phyloP scores from a whole-genome alignment of 1,139 yeast genomes.

The Geotrichum phurueaensis region DNA sequence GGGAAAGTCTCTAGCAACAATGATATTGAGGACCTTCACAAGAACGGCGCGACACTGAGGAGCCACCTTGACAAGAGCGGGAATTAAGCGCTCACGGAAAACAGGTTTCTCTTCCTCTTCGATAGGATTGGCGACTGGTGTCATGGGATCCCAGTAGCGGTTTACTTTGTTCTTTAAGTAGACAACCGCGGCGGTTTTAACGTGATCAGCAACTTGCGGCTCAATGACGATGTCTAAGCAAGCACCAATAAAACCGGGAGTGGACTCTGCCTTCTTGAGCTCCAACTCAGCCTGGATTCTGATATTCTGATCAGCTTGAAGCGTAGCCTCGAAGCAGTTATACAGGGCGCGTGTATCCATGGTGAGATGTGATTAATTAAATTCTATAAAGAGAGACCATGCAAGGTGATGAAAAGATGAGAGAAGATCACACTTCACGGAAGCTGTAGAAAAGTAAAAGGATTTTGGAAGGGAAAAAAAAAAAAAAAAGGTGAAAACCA shows the following conservation, averaged over 20 bases:
- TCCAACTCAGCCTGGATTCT: slow-evolving; percentile 67
- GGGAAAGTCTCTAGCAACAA: slow-evolving; percentile 67
- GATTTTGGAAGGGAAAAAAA: not conserved
- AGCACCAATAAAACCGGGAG: slow-evolving; percentile 75
- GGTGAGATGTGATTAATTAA: not conserved
- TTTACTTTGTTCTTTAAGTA: slow-evolving; percentile 74
- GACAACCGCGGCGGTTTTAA: slow-evolving; percentile 77
- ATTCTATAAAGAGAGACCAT: not conserved
- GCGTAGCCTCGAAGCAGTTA: slow-evolving; percentile 76
- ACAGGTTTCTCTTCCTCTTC: slow-evolving; percentile 66
- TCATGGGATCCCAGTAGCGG: slow-evolving; percentile 52
- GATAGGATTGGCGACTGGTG: slow-evolving; percentile 35
- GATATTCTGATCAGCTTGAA: slow-evolving; percentile 57
- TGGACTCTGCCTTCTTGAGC: slow-evolving; percentile 49
- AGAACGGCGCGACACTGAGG: slow-evolving; percentile 50
- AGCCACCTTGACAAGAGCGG: slow-evolving; percentile 41
- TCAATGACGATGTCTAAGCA: slow-evolving; percentile 71
- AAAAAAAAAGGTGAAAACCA: not conserved
- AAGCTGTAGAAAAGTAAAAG: not conserved
- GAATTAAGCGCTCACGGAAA: slow-evolving; percentile 56
- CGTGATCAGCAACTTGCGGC: slow-evolving; percentile 47
- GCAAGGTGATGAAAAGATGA: not conserved
- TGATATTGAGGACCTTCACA: slow-evolving; percentile 60
- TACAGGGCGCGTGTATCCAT: slow-evolving; percentile 69
- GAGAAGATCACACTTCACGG: not conserved